These are phyloP conservation scores for Backusella psychrophila DNA, from an alignment of 192 early-diverging fungal genomes.

Conservation along the genomic window DNA sequence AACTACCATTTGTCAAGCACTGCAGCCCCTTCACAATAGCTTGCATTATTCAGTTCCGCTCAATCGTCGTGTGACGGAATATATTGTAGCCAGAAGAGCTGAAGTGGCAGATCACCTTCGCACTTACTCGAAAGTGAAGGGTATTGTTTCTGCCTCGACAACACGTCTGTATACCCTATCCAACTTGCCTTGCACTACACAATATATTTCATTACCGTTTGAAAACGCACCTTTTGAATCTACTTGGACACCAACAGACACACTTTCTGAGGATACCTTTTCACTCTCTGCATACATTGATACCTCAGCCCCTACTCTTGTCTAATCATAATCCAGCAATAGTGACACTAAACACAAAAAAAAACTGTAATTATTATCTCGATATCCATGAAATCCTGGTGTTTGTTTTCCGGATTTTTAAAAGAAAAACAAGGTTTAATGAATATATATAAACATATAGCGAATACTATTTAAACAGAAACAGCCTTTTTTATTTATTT, in stretches of 20 bases:
- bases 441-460: too few species aligned
- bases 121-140: constrained; percentile 29
- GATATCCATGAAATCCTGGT: neutral
- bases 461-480: too few species aligned
- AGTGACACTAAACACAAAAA: neutral
- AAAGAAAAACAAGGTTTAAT: too few species aligned
- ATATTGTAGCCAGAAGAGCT: constrained; percentile 27
- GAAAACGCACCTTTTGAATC: constrained; percentile 21
- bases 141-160: constrained; percentile 28
- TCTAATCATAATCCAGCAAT: neutral
- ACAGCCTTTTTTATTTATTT: too few species aligned
- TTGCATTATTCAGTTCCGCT: constrained; percentile 28
- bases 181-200: constrained; percentile 18
- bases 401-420: neutral
- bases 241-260: neutral
- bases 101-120: constrained; percentile 28
- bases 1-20: constrained; percentile 19
- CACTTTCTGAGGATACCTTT: neutral
- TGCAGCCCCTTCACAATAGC: constrained; percentile 21
- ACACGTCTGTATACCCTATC: constrained; percentile 29
- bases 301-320: neutral
- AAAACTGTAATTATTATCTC: neutral
- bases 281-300: constrained; percentile 5
- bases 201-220: constrained; percentile 22
- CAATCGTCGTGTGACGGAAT: constrained; percentile 15